Conservation (phyloP, 768 basidiomycete genomes). For the Hydnomerulius pinastri region DNA sequence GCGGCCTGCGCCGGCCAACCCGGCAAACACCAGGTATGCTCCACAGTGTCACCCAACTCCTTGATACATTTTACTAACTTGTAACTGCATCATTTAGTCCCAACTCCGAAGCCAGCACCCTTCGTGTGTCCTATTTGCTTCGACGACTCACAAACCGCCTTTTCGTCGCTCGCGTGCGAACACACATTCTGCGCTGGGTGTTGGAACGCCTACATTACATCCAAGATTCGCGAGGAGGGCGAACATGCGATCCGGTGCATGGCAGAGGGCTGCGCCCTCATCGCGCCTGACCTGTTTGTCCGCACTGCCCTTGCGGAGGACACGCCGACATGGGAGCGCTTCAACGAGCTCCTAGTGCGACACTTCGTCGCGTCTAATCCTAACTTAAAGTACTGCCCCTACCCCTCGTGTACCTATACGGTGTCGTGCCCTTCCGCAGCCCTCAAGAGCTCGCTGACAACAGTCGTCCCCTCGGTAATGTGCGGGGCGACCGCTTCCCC, state of each 20-base stretch:
- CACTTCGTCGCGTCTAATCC: conserved; percentile 87
- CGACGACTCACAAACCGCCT: conserved; percentile 69
- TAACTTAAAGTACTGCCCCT: conserved; percentile 92
- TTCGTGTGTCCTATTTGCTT: conserved; percentile 96
- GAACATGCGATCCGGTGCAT: conserved; percentile 77
- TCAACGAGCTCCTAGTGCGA: conserved; percentile 84
- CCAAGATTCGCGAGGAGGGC: conserved; percentile 83
- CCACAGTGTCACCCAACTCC: not conserved
- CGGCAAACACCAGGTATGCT: conserved; percentile 30
- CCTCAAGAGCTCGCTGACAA: conserved; percentile 68
- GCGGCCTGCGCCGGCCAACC: conserved; percentile 27
- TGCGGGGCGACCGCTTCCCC: conserved; percentile 69
- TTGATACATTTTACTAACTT: not conserved
- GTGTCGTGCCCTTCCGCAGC: conserved; percentile 86
- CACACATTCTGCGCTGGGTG: conserved; percentile 84
- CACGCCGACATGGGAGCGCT: conserved; percentile 59
- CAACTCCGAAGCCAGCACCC: conserved; percentile 39
- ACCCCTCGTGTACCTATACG: conserved; percentile 92
- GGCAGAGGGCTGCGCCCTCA: conserved; percentile 72
- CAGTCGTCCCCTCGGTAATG: conserved; percentile 84
- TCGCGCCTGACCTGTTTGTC: conserved; percentile 66
- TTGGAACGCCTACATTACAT: conserved; percentile 77
- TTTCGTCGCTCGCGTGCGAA: conserved; percentile 76
- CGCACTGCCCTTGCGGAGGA: conserved; percentile 57
- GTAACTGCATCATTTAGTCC: conserved; percentile 8